These are phyloP conservation scores for Kluyveromyces lactis DNA, from an alignment of 805 yeast genomes.

Conservation along the genomic window DNA sequence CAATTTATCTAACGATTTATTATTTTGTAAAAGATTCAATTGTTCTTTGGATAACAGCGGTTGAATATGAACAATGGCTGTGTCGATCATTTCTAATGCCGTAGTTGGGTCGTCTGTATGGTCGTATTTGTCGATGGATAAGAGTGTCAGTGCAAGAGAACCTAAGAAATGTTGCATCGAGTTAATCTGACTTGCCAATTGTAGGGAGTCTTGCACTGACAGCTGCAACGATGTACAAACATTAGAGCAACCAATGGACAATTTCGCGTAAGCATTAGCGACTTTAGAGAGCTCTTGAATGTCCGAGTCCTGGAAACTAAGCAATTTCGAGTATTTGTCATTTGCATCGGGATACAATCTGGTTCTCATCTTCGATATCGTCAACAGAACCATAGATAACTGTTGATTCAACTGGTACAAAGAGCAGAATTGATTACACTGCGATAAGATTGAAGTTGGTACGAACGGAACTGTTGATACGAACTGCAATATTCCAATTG, in stretches of 20 bases:
- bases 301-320: conserved; percentile 25
- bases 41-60: conserved; percentile 6
- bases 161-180: conserved; percentile 14
- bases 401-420: conserved; percentile 19
- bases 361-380: conserved; percentile 24
- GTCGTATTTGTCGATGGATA: conserved; percentile 24
- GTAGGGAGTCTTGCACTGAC: neutral
- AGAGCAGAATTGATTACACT: neutral
- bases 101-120: conserved; percentile 17
- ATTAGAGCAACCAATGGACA: conserved; percentile 24
- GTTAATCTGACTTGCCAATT: conserved; percentile 9
- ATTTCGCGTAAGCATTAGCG: conserved; percentile 21
- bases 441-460: neutral
- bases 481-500: conserved; percentile 22
- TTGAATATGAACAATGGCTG: conserved; percentile 12
- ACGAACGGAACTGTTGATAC: conserved; percentile 3
- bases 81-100: conserved; percentile 25
- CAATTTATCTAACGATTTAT: conserved; percentile 5
- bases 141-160: conserved; percentile 16
- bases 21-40: conserved; percentile 6
- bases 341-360: conserved; percentile 11
- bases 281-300: conserved; percentile 17
- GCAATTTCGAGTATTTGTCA: conserved; percentile 15
- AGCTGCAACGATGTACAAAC: conserved; percentile 7
- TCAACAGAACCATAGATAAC: conserved; percentile 21